A percentile compares a stretch with the other conserved stretches of the same genome.
These are phyloP conservation scores for Globisporangium paroecandrum DNA, from an alignment of 352 stramenopile species.

Conservation along the genomic window DNA sequence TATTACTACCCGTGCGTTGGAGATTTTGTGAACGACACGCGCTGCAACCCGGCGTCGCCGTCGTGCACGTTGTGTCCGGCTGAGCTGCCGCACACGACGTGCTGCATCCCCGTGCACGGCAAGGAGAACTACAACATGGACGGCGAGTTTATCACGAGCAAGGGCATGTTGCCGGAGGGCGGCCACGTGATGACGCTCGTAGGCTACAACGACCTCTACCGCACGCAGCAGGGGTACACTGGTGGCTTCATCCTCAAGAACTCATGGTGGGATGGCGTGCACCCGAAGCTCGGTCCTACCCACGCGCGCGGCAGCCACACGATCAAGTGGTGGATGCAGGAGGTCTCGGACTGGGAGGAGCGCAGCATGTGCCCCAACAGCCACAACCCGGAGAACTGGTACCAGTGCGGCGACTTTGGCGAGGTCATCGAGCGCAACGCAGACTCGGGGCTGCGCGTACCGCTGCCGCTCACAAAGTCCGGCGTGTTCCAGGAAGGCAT, in stretches of 20 bases:
- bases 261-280: conserved; percentile 68
- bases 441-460: conserved; percentile 34
- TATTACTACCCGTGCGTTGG: conserved; percentile 66
- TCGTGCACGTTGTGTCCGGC: conserved; percentile 51
- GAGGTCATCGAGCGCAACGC: conserved; percentile 38
- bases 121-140: conserved; percentile 64
- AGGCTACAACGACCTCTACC: conserved; percentile 66
- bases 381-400: conserved; percentile 70
- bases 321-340: conserved; percentile 69
- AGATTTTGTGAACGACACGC: conserved; percentile 37
- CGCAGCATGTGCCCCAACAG: conserved; percentile 68
- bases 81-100: conserved; percentile 47
- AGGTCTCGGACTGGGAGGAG: conserved; percentile 69
- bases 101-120: conserved; percentile 42
- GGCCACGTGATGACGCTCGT: conserved; percentile 70
- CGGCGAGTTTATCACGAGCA: conserved; percentile 56
- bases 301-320: conserved; percentile 65
- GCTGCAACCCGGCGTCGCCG: conserved; percentile 47
- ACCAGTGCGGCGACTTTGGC: conserved; percentile 57
- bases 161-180: conserved; percentile 48
- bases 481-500: conserved; percentile 24
- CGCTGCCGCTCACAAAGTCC: conserved; percentile 27
- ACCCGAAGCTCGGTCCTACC: conserved; percentile 49
- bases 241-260: conserved; percentile 78
- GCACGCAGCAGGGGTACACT: conserved; percentile 54